Evolutionary conservation across 2,329 filamentous ascomycete genomes (phyloP).

Genomic region (Pyrenochaeta sp.): DNA sequence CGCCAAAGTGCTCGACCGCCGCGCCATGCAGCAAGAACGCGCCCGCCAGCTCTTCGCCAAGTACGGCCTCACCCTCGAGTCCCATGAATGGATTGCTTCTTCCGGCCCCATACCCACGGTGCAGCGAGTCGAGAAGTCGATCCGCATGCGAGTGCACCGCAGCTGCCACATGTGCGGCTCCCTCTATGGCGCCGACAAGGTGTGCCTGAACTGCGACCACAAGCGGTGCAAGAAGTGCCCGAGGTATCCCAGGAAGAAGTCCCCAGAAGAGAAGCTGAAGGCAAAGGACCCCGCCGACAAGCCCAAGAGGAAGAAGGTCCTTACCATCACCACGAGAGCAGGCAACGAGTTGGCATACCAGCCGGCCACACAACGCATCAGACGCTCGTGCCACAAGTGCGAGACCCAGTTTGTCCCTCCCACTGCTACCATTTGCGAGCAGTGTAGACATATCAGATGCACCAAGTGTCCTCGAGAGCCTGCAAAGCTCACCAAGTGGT

Average conservation of each 20-base stretch:
- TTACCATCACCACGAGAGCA: conserved; percentile 70
- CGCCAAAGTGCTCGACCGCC: conserved; percentile 35
- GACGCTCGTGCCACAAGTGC: conserved; percentile 80
- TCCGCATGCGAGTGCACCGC: conserved; percentile 78
- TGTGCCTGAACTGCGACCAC: conserved; percentile 81
- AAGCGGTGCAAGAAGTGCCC: conserved; percentile 81
- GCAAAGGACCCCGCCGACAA: conserved; percentile 53
- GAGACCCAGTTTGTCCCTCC: conserved; percentile 63
- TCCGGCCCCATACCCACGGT: conserved; percentile 37
- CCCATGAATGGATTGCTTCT: conserved; percentile 45
- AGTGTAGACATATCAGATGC: conserved; percentile 77
- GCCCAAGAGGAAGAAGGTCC: conserved; percentile 55
- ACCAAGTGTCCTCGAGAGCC: conserved; percentile 82
- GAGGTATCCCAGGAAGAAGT: conserved; percentile 73
- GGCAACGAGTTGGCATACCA: conserved; percentile 76
- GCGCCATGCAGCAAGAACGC: conserved; percentile 48
- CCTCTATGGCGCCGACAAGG: conserved; percentile 74
- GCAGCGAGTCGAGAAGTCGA: conserved; percentile 73
- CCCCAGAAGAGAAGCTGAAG: conserved; percentile 45
- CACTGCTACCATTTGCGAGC: conserved; percentile 66
- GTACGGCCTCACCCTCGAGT: conserved; percentile 52
- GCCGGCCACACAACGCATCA: conserved; percentile 74
- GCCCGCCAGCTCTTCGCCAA: conserved; percentile 52
- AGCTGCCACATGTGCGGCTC: conserved; percentile 83
- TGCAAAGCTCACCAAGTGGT: conserved; percentile 73